Conservation (phyloP, 2,329 filamentous ascomycete genomes). For the Cercospora zeina region DNA sequence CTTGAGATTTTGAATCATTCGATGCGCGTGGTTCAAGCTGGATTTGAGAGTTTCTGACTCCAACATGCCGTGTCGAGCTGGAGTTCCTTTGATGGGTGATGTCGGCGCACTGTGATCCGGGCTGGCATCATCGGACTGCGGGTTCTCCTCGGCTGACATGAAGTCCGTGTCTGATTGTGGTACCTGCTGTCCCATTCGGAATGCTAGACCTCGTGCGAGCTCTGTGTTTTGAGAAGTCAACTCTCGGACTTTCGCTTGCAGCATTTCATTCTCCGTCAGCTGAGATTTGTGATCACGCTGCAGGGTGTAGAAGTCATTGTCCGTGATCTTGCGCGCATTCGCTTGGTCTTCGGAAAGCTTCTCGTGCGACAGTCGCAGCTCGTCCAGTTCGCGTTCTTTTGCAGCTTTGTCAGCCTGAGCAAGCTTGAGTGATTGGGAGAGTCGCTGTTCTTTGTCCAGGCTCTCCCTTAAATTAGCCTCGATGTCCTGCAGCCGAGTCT, state of each 20-base stretch:
- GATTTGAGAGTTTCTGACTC: conserved; percentile 95
- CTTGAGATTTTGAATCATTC: conserved; percentile 94
- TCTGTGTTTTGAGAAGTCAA: conserved; percentile 87
- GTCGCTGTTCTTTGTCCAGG: conserved; percentile 77
- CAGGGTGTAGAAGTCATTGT: conserved; percentile 81
- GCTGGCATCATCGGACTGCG: conserved; percentile 57
- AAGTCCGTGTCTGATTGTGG: conserved; percentile 42
- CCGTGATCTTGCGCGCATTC: conserved; percentile 74
- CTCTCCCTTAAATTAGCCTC: conserved; percentile 72
- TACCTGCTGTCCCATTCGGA: conserved; percentile 55
- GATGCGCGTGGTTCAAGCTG: conserved; percentile 88
- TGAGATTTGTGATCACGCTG: conserved; percentile 76
- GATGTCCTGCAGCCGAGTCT: conserved; percentile 86
- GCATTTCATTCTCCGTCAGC: conserved; percentile 73
- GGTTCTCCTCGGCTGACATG: conserved; percentile 64
- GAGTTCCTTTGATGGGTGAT: conserved; percentile 88
- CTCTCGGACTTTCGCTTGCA: conserved; percentile 86
- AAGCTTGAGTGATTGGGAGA: conserved; percentile 69
- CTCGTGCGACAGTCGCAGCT: conserved; percentile 75
- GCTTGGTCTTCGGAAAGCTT: conserved; percentile 81
- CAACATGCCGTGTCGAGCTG: conserved; percentile 77
- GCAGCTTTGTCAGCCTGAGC: conserved; percentile 73
- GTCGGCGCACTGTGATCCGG: conserved; percentile 88
- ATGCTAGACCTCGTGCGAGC: conserved; percentile 78
- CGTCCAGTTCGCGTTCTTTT: conserved; percentile 84